phyloP scores from a whole-genome alignment of 345 rosid genomes.

The Linum tenue region DNA sequence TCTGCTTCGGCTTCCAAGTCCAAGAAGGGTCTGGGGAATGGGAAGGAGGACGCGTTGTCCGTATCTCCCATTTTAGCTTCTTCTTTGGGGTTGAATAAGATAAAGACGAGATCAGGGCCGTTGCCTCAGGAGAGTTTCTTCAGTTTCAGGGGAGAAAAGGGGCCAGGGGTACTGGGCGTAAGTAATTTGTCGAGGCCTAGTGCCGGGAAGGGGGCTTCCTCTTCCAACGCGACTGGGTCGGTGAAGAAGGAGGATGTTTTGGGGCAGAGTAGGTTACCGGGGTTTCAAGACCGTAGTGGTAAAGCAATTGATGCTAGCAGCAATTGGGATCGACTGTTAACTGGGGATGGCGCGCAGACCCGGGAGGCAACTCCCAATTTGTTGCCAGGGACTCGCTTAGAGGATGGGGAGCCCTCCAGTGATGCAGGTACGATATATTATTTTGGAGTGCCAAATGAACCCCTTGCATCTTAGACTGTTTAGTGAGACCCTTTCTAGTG shows the following conservation, averaged over 20 bases:
- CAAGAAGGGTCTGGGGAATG: slow-evolving; percentile 26
- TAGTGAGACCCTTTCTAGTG: not conserved
- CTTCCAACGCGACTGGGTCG: slow-evolving; percentile 26
- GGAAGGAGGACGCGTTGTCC: slow-evolving; percentile 37
- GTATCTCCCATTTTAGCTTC: slow-evolving; percentile 86
- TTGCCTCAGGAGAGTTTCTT: slow-evolving; percentile 81
- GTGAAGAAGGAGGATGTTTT: slow-evolving; percentile 48
- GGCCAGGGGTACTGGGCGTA: slow-evolving; percentile 37
- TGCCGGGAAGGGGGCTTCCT: slow-evolving; percentile 29
- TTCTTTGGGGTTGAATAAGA: slow-evolving; percentile 83
- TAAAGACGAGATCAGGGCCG: slow-evolving; percentile 95
- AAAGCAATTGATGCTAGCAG: slow-evolving; percentile 27
- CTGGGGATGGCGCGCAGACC: slow-evolving; percentile 38
- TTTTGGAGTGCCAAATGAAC: not conserved
- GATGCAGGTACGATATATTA: slow-evolving; percentile 40
- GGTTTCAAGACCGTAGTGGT: slow-evolving; percentile 30
- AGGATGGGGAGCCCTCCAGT: slow-evolving; percentile 57
- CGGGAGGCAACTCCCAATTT: slow-evolving; percentile 55
- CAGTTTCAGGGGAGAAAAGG: slow-evolving; percentile 53
- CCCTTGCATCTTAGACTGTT: not conserved
- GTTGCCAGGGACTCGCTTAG: slow-evolving; percentile 41
- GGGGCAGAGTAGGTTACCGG: slow-evolving; percentile 28
- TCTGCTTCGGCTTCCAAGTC: slow-evolving; percentile 19
- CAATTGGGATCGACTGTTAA: slow-evolving; percentile 32
- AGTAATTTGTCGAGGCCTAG: slow-evolving; percentile 71